Evolutionary conservation across 148 eudicot genomes (phyloP).

Genomic region (Pharnaceum exiguum): DNA sequence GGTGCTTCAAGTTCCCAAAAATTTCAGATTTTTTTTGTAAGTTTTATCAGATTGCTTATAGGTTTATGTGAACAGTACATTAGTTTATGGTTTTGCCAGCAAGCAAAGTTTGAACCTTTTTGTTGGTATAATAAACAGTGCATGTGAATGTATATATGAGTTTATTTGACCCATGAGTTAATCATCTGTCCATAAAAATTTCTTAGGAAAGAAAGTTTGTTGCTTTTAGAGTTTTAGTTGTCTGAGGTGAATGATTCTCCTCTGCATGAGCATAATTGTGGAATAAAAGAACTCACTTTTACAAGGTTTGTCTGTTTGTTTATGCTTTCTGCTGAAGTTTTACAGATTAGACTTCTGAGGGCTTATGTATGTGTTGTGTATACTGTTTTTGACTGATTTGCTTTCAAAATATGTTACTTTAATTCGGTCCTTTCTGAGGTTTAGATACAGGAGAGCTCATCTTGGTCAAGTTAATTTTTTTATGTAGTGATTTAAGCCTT

Average conservation of each 20-base stretch:
- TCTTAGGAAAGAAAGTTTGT: neutral
- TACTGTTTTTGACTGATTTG: no score
- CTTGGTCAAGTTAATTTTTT: no score
- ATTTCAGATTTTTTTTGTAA: neutral
- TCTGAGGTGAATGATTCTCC: neutral
- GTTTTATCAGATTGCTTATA: constrained; percentile 4
- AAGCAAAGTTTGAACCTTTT: constrained; percentile 1
- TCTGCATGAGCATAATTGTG: neutral
- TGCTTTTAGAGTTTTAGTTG: neutral
- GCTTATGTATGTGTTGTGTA: no score
- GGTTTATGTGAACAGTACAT: neutral
- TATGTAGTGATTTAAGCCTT: no score
- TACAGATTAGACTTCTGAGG: neutral
- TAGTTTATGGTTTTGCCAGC: neutral
- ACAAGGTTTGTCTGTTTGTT: neutral
- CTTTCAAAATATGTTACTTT: no score
- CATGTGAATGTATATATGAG: constrained; percentile 1
- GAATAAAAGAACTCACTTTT: constrained; percentile 1
- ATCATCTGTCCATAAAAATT: neutral
- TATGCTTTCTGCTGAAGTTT: neutral
- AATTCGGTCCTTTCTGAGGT: no score
- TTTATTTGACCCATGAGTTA: no score
- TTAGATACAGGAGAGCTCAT: no score
- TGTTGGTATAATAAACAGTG: constrained; percentile 1
- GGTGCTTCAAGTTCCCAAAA: constrained; percentile 19